Evolutionary conservation across 2,329 filamentous ascomycete genomes (phyloP).

Genomic region (Penicillium nordicum): DNA sequence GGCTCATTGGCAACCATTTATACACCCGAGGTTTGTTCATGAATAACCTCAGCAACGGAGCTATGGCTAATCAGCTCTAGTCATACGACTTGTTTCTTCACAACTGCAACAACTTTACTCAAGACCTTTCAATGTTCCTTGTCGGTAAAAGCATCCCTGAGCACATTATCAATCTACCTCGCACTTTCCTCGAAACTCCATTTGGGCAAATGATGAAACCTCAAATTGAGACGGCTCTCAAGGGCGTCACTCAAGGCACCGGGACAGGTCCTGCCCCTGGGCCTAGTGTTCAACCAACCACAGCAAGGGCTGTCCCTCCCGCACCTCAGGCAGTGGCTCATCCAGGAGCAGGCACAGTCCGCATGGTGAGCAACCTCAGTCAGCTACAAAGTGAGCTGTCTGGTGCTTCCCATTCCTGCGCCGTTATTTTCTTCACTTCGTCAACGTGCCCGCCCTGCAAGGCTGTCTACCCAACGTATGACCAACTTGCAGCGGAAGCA

Average conservation of each 20-base stretch:
- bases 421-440: slow-evolving; percentile 89
- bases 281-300: slow-evolving; percentile 13
- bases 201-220: slow-evolving; percentile 85
- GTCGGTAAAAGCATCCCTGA: slow-evolving; percentile 83
- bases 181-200: slow-evolving; percentile 78
- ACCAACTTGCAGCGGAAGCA: slow-evolving; percentile 71
- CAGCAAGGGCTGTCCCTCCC: slow-evolving; percentile 10
- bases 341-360: slow-evolving; percentile 50
- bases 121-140: slow-evolving; percentile 86
- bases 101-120: slow-evolving; percentile 98
- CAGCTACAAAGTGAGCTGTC: slow-evolving; percentile 61
- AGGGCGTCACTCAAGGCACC: slow-evolving; percentile 59
- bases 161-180: slow-evolving; percentile 79
- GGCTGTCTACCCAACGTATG: slow-evolving; percentile 74
- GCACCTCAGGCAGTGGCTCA: slow-evolving; percentile 14
- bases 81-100: slow-evolving; percentile 85
- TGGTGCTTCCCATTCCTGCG: slow-evolving; percentile 63
- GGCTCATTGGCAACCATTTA: slow-evolving; percentile 80
- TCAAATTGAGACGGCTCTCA: slow-evolving; percentile 64
- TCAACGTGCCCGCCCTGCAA: slow-evolving; percentile 83
- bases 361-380: slow-evolving; percentile 56
- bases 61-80: slow-evolving; percentile 39
- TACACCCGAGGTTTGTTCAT: slow-evolving; percentile 62
- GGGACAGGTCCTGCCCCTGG: slow-evolving; percentile 27
- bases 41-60: not conserved